Conservation (phyloP, 805 yeast genomes). For the Nakazawaea wickerhamii region DNA sequence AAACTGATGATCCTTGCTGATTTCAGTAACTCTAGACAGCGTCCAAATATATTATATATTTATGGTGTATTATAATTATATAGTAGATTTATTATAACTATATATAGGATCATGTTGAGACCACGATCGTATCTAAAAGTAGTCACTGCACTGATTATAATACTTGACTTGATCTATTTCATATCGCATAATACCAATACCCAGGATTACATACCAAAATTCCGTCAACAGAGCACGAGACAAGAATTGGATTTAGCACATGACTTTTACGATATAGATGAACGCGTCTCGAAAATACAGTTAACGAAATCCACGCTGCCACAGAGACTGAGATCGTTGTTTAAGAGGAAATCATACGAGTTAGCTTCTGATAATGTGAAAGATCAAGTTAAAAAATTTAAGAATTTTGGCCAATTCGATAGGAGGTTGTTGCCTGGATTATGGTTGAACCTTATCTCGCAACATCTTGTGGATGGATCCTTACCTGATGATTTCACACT, state of each 20-base stretch:
- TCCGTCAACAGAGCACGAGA: no score
- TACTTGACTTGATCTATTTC: not conserved
- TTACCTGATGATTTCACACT: slow-evolving; percentile 7
- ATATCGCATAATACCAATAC: not conserved
- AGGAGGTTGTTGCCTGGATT: slow-evolving; percentile 9
- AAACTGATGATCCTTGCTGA: no score
- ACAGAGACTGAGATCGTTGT: not conserved
- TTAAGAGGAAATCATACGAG: not conserved
- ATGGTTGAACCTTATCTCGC: slow-evolving; percentile 6
- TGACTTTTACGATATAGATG: not conserved
- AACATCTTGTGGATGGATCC: not conserved
- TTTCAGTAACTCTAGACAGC: no score
- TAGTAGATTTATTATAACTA: no score
- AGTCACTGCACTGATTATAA: not conserved
- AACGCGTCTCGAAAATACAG: no score
- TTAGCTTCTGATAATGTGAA: not conserved
- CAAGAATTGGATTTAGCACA: not conserved
- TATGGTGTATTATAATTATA: no score
- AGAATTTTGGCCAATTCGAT: slow-evolving; percentile 5
- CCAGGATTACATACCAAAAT: not conserved
- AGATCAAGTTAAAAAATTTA: not conserved
- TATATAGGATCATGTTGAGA: not conserved
- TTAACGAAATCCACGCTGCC: no score
- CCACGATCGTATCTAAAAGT: not conserved
- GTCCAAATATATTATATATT: not conserved